Evolutionary conservation across 2,329 filamentous ascomycete genomes (phyloP), one percentile per base, ranked within the genome.

Genomic region (Cladophialophora yegresii): DNA sequence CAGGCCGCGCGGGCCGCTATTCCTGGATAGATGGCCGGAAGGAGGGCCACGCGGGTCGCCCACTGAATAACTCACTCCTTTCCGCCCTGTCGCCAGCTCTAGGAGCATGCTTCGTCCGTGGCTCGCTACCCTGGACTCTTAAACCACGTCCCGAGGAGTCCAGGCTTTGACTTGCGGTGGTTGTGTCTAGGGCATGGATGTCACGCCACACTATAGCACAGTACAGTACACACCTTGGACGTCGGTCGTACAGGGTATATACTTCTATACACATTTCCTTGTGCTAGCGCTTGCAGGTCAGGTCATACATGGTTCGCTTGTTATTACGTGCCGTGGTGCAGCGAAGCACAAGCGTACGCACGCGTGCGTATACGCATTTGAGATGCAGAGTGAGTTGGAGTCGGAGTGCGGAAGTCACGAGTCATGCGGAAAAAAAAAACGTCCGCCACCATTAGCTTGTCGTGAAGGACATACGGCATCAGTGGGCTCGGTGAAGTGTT

Each of bases 1-100:
- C 51, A 62, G 32, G 66, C 66, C 32, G 57, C 58, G 22, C 58
- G 64, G 45, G 65, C 65, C 8, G 64, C 64, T 13, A 64, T 64
- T 53, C 57, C 57, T 22, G 16, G 13, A n/a, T 59, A 45, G 26
- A 22, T 10, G 47, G 22, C 13, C 47, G 20, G 23, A 2, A 1
- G 3, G 7, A 23, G 26, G 4, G 5, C 20, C 13, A 20, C 16
- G 36, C 13, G 13, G 3, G 16, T 40, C 13, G 8, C 5, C 3
- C 4, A n/a, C 36, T 43, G 13, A 43, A 5, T 20, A 0, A 43
- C 36, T 43, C 36, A n/a, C 33, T 4, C 33, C 33, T 36, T 43
- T 16, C 5, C 36, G 6, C 36, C 36, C 5, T 20, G 36, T 13
- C 36, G 16, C 16, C 3, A n/a, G n/a, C n/a, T 40, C 12, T 16